Conservation (phyloP, 2,329 filamentous ascomycete genomes). For the Xylariaceae sp. region DNA sequence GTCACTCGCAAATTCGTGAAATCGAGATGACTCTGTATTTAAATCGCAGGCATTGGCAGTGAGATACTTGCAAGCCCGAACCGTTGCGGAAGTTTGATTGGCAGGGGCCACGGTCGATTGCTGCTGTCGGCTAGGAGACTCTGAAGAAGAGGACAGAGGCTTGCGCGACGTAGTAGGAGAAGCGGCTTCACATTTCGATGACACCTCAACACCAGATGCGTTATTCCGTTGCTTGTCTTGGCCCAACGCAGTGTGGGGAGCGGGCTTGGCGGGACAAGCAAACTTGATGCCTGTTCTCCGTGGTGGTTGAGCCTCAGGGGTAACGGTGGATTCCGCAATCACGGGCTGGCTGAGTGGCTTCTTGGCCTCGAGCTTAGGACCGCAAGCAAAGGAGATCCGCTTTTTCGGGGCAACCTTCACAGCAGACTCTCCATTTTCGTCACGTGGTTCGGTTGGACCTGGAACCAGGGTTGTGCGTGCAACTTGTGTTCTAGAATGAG, state of each 20-base stretch:
- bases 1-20: constrained; percentile 89
- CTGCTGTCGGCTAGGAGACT: constrained; percentile 23
- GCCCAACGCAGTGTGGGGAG: constrained; percentile 37
- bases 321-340: constrained; percentile 29
- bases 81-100: constrained; percentile 36
- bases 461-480: constrained; percentile 18
- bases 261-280: constrained; percentile 58
- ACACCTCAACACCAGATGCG: constrained; percentile 4
- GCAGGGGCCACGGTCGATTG: constrained; percentile 34
- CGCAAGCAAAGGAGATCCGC: constrained; percentile 88
- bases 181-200: constrained; percentile 17
- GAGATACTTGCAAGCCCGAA: constrained; percentile 43
- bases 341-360: constrained; percentile 38
- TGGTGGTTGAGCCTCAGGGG: constrained; percentile 37
- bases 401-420: constrained; percentile 67
- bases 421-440: constrained; percentile 46
- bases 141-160: constrained; percentile 30
- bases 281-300: constrained; percentile 68
- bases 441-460: constrained; percentile 12
- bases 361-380: constrained; percentile 52
- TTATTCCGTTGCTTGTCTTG: constrained; percentile 27
- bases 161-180: constrained; percentile 28
- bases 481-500: constrained; percentile 25
- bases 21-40: constrained; percentile 55
- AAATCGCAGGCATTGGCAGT: constrained; percentile 47